Evolutionary conservation across 306 rosid species (phyloP).

Genomic region (Neltuma alba): DNA sequence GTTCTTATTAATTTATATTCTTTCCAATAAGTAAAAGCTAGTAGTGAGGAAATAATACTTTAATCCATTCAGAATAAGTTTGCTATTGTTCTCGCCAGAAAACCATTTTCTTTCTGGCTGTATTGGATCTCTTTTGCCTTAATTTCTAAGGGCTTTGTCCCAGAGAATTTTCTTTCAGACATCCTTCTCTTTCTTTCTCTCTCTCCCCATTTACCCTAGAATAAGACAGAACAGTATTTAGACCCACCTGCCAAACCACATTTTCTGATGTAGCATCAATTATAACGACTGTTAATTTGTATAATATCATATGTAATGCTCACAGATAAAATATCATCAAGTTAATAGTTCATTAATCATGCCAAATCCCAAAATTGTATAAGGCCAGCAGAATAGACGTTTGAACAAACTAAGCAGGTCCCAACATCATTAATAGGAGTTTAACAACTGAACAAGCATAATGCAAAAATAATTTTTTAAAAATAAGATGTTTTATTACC

Average conservation of each 20-base stretch:
- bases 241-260: not conserved
- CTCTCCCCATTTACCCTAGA: not conserved
- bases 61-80: not conserved
- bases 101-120: not conserved
- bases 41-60: not conserved
- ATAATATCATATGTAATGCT: not conserved
- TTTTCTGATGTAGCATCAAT: not conserved
- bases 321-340: not conserved
- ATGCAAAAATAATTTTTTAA: not conserved
- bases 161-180: not conserved
- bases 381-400: conserved; percentile 17
- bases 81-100: not conserved
- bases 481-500: conserved; percentile 46
- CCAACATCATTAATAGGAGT: conserved; percentile 24
- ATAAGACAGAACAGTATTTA: not conserved
- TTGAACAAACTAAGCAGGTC: conserved; percentile 22
- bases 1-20: not conserved
- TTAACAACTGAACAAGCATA: conserved; percentile 9
- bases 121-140: not conserved
- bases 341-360: not conserved
- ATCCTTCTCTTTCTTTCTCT: not conserved
- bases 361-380: conserved; percentile 5
- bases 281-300: not conserved
- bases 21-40: not conserved
- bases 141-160: not conserved